A percentile compares a stretch with the other conserved stretches of the same genome.
Conservation (phyloP, 805 yeast species). For the Yamadazyma kitorensis region DNA sequence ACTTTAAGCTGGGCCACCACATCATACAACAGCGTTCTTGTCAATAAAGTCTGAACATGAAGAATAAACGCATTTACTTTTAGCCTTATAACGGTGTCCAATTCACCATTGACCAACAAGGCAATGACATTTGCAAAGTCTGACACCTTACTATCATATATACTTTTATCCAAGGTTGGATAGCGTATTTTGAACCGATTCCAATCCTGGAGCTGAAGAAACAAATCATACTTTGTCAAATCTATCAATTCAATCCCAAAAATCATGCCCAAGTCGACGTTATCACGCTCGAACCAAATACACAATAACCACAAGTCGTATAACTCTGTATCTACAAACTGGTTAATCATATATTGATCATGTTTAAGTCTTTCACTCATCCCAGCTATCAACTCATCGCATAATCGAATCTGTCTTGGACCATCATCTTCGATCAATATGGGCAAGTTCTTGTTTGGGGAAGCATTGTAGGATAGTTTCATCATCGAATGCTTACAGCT, state of each 20-base stretch:
- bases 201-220: slow-evolving; percentile 24
- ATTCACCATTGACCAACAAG: slow-evolving; percentile 1
- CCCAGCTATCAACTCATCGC: slow-evolving; percentile 4
- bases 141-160: slow-evolving; percentile 7
- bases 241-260: slow-evolving; percentile 4
- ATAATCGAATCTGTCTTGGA: slow-evolving; percentile 27
- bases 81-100: slow-evolving; percentile 9
- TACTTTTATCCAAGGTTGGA: slow-evolving; percentile 19
- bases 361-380: not conserved
- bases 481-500: slow-evolving; percentile 28
- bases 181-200: slow-evolving; percentile 23
- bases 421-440: slow-evolving; percentile 50
- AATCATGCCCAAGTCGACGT: slow-evolving; percentile 8
- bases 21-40: slow-evolving; percentile 16
- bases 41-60: slow-evolving; percentile 16
- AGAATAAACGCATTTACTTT: slow-evolving; percentile 20
- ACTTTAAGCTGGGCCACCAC: not conserved
- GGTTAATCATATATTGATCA: slow-evolving; percentile 27
- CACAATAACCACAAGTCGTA: slow-evolving; percentile 50
- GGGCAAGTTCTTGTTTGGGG: slow-evolving; percentile 52
- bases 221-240: slow-evolving; percentile 15
- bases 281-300: slow-evolving; percentile 18
- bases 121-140: slow-evolving; percentile 3
- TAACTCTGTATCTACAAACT: slow-evolving; percentile 45
- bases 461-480: slow-evolving; percentile 47